These are phyloP conservation scores for Beta macrorhiza DNA, from an alignment of 179 eudicot species.

Conservation along the genomic window DNA sequence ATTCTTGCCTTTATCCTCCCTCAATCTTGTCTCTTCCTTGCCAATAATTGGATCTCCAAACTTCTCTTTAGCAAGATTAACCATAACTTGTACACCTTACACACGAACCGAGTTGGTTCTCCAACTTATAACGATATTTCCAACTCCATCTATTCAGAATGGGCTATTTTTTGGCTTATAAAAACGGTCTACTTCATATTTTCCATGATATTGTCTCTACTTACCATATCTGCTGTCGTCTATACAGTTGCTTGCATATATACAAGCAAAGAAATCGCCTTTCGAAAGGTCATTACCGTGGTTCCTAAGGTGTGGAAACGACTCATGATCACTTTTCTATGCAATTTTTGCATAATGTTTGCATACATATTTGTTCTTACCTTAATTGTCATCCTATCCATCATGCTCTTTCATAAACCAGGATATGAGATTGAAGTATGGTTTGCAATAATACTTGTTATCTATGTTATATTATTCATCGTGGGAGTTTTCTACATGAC, in stretches of 20 bases:
- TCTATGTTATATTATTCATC: background rate
- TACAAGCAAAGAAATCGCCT: conserved; percentile 35
- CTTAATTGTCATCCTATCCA: background rate
- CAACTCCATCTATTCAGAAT: conserved; percentile 23
- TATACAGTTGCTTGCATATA: conserved; percentile 49
- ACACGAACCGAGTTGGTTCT: background rate
- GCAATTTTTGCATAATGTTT: conserved; percentile 30
- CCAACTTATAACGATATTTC: conserved; percentile 10
- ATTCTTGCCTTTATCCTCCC: conserved; percentile 53
- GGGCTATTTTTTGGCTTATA: conserved; percentile 26
- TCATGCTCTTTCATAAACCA: background rate
- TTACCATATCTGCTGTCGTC: conserved; percentile 41
- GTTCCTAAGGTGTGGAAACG: conserved; percentile 49
- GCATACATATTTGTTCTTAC: conserved; percentile 11
- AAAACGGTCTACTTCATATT: conserved; percentile 27
- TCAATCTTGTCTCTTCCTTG: conserved; percentile 35
- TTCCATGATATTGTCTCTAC: conserved; percentile 37
- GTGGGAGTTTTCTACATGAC: conserved; percentile 32
- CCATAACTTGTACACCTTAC: conserved; percentile 8
- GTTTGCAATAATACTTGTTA: background rate
- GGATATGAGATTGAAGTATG: background rate
- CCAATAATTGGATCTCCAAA: conserved; percentile 26
- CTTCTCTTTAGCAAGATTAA: conserved; percentile 26
- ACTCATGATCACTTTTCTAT: conserved; percentile 38
- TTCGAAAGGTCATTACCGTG: conserved; percentile 34